Evolutionary conservation across 2,329 filamentous ascomycete genomes (phyloP), one percentile per base, ranked within the genome.

Genomic region (Colletotrichum tropicicola): DNA sequence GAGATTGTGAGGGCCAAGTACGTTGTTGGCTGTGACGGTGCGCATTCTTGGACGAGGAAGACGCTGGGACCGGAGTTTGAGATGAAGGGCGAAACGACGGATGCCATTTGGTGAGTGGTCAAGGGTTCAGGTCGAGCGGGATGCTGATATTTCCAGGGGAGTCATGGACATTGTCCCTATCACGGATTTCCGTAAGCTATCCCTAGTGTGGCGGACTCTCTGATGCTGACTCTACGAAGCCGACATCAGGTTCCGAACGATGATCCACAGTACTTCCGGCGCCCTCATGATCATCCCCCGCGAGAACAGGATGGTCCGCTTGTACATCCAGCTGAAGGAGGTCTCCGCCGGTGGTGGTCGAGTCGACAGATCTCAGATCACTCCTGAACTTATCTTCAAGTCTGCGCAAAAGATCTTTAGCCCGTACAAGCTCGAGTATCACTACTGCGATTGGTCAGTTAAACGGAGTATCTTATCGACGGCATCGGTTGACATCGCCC

Each of bases 21-120:
- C 66, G 80, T 92, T 27, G 80, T 93, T 2, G 90, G 90, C 0
- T 89, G 87, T 48, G 90, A 92, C 68, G 90, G 90, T 0, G 90
- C 90, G 0, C 89, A 90, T 70, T 88, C 85, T 55, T 91, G 89
- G 87, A 87, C 86, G 0, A 78, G 90, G 37, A 81, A 83, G 63
- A 80, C 87, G 58, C 76, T 92, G 1, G 85, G 86, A 0, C 49
- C 55, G 44, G 62, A 61, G 3, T 83, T 87, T 37, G 78, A 83
- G 35, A 78, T 89, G 57, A 80, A 85, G 58, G 87, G 87, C 2
- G 86, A 88, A 51, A 82, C 80, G 30, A 84, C 81, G 1, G 82
- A 85, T 62, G 80, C 74, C 56, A 82, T 84, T 35, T 85, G 80
- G 80, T 65, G 43, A 51, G 61, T 65, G 2, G 4, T 19, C 2